Conservation (phyloP, 331 rosid species). For the Rhamnella rubrinervis region DNA sequence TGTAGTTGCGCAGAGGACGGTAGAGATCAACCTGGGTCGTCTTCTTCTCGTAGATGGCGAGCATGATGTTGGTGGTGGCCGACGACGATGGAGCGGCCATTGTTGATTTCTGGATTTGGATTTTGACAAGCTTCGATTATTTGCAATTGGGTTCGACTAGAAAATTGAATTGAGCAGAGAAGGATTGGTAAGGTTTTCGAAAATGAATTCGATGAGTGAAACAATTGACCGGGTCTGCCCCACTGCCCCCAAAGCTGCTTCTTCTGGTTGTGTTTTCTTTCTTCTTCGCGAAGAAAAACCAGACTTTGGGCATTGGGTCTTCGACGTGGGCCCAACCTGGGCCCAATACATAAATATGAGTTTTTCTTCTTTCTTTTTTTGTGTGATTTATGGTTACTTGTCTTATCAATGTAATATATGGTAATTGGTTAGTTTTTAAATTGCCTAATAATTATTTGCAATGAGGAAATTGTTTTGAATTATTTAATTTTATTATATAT, state of each 20-base stretch:
- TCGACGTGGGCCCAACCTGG: too few relatives aligned
- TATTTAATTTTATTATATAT: too few relatives aligned
- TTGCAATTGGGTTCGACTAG: not conserved
- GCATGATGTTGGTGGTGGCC: conserved; percentile 66
- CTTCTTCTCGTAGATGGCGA: conserved; percentile 88
- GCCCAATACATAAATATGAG: too few relatives aligned
- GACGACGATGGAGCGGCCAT: conserved; percentile 58
- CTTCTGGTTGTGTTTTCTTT: not conserved
- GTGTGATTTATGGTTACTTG: not conserved
- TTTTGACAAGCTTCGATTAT: not conserved
- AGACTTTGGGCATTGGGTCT: not conserved
- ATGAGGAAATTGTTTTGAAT: too few relatives aligned
- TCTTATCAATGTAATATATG: not conserved
- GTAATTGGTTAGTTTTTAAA: too few relatives aligned
- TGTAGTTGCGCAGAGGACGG: conserved; percentile 87
- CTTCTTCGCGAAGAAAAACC: conserved; percentile 21
- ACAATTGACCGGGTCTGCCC: not conserved
- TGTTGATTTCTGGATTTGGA: not conserved
- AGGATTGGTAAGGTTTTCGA: not conserved
- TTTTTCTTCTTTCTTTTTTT: too few relatives aligned
- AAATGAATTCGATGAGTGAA: not conserved
- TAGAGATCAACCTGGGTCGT: conserved; percentile 68
- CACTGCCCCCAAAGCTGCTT: too few relatives aligned
- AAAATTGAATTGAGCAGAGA: not conserved
- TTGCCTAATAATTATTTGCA: too few relatives aligned